These are phyloP conservation scores for Hygrocybe punicea DNA, from an alignment of 768 basidiomycete genomes.

Conservation along the genomic window DNA sequence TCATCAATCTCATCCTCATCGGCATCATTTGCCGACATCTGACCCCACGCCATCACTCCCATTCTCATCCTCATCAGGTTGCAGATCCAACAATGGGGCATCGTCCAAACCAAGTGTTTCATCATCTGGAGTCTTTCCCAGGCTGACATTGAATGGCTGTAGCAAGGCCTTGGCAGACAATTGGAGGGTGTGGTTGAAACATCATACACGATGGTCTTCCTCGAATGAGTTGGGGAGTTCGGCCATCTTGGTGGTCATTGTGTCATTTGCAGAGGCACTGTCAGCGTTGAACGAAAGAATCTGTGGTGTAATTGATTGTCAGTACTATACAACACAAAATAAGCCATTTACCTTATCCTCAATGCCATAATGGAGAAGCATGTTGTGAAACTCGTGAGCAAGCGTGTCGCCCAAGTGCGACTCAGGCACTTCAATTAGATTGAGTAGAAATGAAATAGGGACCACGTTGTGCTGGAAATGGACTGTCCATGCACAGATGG, in stretches of 20 bases:
- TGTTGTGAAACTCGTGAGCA: constrained; percentile 16
- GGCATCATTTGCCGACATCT: no score
- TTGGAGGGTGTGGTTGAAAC: no score
- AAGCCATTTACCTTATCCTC: background rate
- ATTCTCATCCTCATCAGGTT: no score
- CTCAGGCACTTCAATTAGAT: constrained; percentile 36
- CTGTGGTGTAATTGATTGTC: constrained; percentile 10
- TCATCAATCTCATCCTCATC: no score
- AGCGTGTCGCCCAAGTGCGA: constrained; percentile 36
- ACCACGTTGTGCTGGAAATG: no score
- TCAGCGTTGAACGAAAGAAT: constrained; percentile 35
- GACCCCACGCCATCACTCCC: no score
- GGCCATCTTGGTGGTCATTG: constrained; percentile 29
- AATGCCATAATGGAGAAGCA: constrained; percentile 17
- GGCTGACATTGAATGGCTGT: constrained; percentile 20
- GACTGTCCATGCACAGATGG: no score
- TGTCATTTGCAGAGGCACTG: constrained; percentile 37
- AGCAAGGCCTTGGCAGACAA: constrained; percentile 35
- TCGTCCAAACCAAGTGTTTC: no score
- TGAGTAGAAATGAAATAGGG: constrained; percentile 29
- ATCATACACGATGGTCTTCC: no score
- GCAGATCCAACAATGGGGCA: no score
- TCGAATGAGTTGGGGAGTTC: no score
- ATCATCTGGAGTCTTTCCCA: constrained; percentile 7
- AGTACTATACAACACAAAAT: background rate